Conservation (phyloP, 495 filamentous ascomycete genomes). For the Aspergillus sclerotiicarbonarius region DNA sequence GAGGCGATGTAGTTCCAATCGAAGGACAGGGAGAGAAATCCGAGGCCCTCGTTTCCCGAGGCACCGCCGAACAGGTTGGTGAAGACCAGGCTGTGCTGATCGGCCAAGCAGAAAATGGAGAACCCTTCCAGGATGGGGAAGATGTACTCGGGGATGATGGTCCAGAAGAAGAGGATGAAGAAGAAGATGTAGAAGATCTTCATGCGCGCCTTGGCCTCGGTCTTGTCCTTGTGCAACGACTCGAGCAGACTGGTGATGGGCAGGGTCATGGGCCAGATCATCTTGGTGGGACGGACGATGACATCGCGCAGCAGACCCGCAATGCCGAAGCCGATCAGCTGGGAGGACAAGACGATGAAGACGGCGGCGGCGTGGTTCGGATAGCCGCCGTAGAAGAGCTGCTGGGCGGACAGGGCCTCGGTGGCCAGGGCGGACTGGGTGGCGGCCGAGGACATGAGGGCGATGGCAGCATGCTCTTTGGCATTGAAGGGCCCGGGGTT, state of each 20-base stretch:
- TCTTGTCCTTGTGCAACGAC: constrained; percentile 1
- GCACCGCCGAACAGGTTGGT: constrained; percentile 6
- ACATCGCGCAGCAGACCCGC: constrained; percentile 4
- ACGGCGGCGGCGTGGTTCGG: constrained; percentile 2
- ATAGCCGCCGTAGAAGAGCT: constrained; percentile 6
- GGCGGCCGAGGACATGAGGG: constrained; percentile 2
- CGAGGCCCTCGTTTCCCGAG: constrained; percentile 2
- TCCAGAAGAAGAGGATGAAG: not conserved
- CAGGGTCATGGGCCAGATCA: constrained; percentile 7
- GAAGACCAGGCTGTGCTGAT: constrained; percentile 4
- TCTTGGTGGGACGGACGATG: constrained; percentile 3
- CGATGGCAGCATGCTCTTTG: constrained; percentile 2
- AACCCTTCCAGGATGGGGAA: constrained; percentile 5
- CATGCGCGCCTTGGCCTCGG: not conserved
- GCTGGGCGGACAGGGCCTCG: constrained; percentile 1
- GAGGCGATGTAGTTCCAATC: constrained; percentile 6
- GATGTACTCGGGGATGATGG: constrained; percentile 5
- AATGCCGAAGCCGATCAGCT: constrained; percentile 4
- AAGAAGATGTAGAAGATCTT: constrained; percentile 9
- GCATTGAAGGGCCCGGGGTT: constrained; percentile 2
- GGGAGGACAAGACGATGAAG: constrained; percentile 3
- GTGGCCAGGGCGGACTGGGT: constrained; percentile 4
- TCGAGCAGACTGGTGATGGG: constrained; percentile 2
- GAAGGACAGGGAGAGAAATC: not conserved
- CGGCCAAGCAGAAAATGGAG: constrained; percentile 5